A percentile compares a stretch with the other conserved stretches of the same genome.
Evolutionary conservation across 139 green algal genomes (phyloP).

Genomic region (Marvania coccoides): DNA sequence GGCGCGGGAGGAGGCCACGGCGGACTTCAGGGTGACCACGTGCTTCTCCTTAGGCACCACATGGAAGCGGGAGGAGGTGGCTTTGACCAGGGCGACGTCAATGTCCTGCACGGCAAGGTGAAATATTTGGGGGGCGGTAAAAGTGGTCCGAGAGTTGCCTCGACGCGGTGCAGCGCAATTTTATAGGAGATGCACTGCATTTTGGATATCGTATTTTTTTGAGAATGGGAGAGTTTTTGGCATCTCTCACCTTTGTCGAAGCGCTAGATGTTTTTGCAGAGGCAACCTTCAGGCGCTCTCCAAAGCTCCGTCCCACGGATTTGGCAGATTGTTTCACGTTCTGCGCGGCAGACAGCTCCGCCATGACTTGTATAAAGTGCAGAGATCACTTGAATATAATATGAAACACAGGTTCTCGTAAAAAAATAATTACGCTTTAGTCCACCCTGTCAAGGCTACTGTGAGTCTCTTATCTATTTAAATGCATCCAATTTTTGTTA

Average conservation of each 20-base stretch:
- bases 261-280: conserved; percentile 1
- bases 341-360: neutral
- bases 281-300: conserved; percentile 11
- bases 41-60: conserved; percentile 94
- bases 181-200: neutral
- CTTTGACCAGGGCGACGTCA: conserved; percentile 86
- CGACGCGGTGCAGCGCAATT: no score
- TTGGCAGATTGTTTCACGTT: neutral
- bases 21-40: conserved; percentile 33
- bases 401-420: no score
- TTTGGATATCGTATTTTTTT: neutral
- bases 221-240: neutral
- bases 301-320: neutral
- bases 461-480: no score
- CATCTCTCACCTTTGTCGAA: conserved; percentile 6
- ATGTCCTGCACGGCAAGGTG: conserved; percentile 40
- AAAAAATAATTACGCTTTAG: no score
- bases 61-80: conserved; percentile 81
- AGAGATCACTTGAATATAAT: no score
- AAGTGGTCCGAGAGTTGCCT: no score
- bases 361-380: no score
- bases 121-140: no score
- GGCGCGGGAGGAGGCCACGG: neutral
- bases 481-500: neutral
- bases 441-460: no score